phyloP scores from a whole-genome alignment of 2,329 filamentous ascomycete genomes.

The Trichoderma brevicompactum region DNA sequence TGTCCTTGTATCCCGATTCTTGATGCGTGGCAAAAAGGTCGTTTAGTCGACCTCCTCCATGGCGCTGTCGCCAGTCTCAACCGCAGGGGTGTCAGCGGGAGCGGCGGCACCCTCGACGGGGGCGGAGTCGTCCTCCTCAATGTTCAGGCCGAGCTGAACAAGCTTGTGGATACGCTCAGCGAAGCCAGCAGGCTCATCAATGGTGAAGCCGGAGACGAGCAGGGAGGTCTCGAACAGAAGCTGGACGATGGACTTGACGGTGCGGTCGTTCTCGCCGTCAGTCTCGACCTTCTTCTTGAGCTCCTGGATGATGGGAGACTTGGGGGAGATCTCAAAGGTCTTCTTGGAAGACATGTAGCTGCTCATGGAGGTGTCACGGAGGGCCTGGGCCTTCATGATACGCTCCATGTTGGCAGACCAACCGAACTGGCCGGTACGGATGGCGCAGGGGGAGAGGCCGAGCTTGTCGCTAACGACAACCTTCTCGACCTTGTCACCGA shows the following conservation, averaged over 20 bases:
- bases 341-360: conserved; percentile 99
- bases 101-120: conserved; percentile 62
- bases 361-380: conserved; percentile 99
- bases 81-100: conserved; percentile 60
- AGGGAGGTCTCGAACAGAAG: conserved; percentile 99
- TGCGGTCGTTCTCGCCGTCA: conserved; percentile 97
- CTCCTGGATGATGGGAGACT: conserved; percentile 97
- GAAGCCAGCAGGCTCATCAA: conserved; percentile 97
- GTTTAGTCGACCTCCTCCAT: conserved; percentile 99
- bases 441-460: conserved; percentile 89
- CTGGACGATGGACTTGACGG: conserved; percentile 98
- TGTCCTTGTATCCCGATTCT: conserved; percentile 45
- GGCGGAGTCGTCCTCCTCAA: conserved; percentile 85
- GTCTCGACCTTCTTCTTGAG: conserved; percentile 99
- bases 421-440: conserved; percentile 99
- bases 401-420: conserved; percentile 99
- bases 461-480: conserved; percentile 99
- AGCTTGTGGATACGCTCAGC: conserved; percentile 99
- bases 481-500: conserved; percentile 99
- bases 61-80: conserved; percentile 80
- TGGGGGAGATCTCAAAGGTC: conserved; percentile 99
- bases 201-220: conserved; percentile 98
- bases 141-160: conserved; percentile 94
- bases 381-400: conserved; percentile 99
- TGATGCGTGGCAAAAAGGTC: conserved; percentile 32